These are phyloP conservation scores for Calonectria hongkongensis DNA, from an alignment of 2,329 filamentous ascomycete species.

Conservation along the genomic window DNA sequence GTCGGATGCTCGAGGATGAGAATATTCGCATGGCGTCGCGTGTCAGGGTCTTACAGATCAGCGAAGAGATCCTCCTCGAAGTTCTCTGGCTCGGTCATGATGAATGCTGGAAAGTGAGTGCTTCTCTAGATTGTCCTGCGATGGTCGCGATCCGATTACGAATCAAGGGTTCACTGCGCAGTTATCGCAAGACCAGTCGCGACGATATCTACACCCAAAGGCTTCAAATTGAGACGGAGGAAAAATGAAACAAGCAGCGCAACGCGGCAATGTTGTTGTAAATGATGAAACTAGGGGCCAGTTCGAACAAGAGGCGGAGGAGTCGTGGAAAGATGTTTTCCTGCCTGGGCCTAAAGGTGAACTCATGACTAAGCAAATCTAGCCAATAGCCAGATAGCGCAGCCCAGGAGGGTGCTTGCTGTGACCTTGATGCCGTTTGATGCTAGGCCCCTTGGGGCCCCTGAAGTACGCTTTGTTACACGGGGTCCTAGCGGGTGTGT, in stretches of 20 bases:
- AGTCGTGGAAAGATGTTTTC: conserved; percentile 48
- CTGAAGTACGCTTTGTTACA: conserved; percentile 9
- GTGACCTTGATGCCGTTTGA: conserved; percentile 18
- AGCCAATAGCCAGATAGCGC: conserved; percentile 47
- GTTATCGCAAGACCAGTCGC: conserved; percentile 23
- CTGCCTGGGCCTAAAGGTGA: conserved; percentile 43
- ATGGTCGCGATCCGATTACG: conserved; percentile 25
- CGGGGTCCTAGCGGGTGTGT: conserved; percentile 23
- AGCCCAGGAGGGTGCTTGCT: conserved; percentile 33
- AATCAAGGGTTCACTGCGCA: conserved; percentile 23
- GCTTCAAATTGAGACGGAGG: conserved; percentile 13
- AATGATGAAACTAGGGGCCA: conserved; percentile 60
- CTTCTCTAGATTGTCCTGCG: conserved; percentile 17
- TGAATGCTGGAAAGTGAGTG: conserved; percentile 35
- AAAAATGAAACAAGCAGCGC: conserved; percentile 21
- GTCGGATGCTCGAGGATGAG: conserved; percentile 11
- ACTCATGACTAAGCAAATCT: conserved; percentile 45
- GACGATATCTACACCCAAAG: conserved; percentile 27
- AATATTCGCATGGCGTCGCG: neutral
- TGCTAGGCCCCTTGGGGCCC: conserved; percentile 7
- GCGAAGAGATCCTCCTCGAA: conserved; percentile 97
- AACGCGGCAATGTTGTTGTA: conserved; percentile 33
- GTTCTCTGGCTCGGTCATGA: conserved; percentile 87
- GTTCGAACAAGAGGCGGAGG: conserved; percentile 41
- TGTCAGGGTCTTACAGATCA: conserved; percentile 83